A percentile compares a stretch with the other conserved stretches of the same genome.
Evolutionary conservation across 1,284 basidiomycete genomes (phyloP).

Genomic region (Moniliophthora roreri): DNA sequence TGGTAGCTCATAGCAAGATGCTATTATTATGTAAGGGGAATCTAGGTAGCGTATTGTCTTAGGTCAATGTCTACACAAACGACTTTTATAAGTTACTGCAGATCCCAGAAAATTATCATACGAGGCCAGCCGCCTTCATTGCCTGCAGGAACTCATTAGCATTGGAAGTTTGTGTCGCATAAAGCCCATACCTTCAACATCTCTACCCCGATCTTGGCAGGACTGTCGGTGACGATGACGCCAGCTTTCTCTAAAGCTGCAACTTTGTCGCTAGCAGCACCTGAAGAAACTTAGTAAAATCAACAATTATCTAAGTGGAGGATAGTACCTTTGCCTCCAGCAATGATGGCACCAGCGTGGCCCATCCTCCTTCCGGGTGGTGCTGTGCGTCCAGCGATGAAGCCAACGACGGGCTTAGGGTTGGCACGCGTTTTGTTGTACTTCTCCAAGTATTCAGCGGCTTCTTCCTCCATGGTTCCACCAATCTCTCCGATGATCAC

Average conservation of each 20-base stretch:
- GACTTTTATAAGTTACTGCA: slow-evolving; percentile 6
- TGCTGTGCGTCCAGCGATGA: slow-evolving; percentile 97
- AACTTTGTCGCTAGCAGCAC: slow-evolving; percentile 95
- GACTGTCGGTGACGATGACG: slow-evolving; percentile 92
- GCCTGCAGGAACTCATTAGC: slow-evolving; percentile 45
- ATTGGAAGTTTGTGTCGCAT: slow-evolving; percentile 3
- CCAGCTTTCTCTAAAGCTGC: slow-evolving; percentile 93
- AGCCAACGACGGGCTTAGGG: slow-evolving; percentile 96
- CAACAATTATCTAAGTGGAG: neutral
- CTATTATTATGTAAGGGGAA: slow-evolving; percentile 20
- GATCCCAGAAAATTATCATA: slow-evolving; percentile 35
- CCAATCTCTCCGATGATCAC: slow-evolving; percentile 99
- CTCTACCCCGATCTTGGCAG: slow-evolving; percentile 89
- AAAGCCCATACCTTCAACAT: slow-evolving; percentile 75
- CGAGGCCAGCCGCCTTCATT: slow-evolving; percentile 84
- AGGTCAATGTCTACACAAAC: slow-evolving; percentile 17
- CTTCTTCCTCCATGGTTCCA: slow-evolving; percentile 99
- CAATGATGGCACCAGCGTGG: slow-evolving; percentile 97
- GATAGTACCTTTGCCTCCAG: slow-evolving; percentile 89
- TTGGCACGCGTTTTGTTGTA: slow-evolving; percentile 89
- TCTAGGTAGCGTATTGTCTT: neutral
- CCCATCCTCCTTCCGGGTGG: slow-evolving; percentile 99
- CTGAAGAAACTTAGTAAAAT: slow-evolving; percentile 31
- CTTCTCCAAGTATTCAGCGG: slow-evolving; percentile 91
- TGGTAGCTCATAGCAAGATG: slow-evolving; percentile 16